These are phyloP conservation scores for Podospora appendiculata DNA, from an alignment of 495 filamentous ascomycete species.

Conservation along the genomic window DNA sequence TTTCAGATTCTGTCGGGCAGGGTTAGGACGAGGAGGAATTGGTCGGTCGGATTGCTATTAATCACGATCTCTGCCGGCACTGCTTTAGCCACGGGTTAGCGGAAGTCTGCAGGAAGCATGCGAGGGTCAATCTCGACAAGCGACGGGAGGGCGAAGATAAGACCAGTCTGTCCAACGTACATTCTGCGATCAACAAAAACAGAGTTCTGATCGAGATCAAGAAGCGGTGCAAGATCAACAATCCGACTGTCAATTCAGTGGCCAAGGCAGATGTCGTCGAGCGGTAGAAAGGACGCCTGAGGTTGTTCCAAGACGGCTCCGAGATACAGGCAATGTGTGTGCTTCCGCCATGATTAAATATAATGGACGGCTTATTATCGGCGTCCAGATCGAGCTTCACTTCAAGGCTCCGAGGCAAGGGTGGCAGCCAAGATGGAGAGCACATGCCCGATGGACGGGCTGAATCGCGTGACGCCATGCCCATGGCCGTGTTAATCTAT, in stretches of 20 bases:
- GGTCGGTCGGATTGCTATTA: not conserved
- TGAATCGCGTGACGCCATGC: conserved; percentile 20
- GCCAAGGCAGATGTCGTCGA: not conserved
- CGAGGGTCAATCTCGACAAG: not conserved
- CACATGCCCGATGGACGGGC: conserved; percentile 13
- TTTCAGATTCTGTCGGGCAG: not conserved
- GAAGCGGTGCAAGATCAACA: not conserved
- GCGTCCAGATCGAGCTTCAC: not conserved
- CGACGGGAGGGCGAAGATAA: not conserved
- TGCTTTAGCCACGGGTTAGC: not conserved
- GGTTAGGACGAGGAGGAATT: not conserved
- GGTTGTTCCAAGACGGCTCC: not conserved
- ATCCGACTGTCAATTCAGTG: too few species aligned
- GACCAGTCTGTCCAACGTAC: not conserved
- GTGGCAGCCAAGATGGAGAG: conserved; percentile 7
- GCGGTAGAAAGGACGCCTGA: not conserved
- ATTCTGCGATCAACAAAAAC: not conserved
- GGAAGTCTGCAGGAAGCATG: not conserved
- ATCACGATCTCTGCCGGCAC: not conserved
- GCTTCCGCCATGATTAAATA: conserved; percentile 19
- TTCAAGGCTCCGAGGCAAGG: not conserved
- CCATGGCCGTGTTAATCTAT: conserved; percentile 15
- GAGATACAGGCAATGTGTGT: conserved; percentile 7
- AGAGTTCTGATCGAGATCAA: not conserved
- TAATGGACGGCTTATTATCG: conserved; percentile 14